Evolutionary conservation across 1,139 yeast genomes (phyloP), one percentile per base, ranked within the genome.

Genomic region (Saccharomycopsis hybrid): DNA sequence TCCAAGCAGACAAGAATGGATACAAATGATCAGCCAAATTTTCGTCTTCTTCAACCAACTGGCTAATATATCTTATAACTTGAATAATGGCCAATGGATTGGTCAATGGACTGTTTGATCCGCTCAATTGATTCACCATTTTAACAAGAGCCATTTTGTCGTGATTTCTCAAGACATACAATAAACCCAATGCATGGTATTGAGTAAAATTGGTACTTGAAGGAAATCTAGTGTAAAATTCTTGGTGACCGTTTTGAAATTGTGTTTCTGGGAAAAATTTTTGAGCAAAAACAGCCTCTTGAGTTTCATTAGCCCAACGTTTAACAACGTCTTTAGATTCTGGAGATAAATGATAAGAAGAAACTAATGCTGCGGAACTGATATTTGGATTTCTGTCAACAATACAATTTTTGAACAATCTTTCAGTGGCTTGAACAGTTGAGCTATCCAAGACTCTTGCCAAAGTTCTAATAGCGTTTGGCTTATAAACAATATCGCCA

Each of bases 81-180:
- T 92, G 89, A 56, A 88, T 83, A 54, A 85, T 77, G 3, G 97
- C 96, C 60, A 84, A 69, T 36, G 88, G 82, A 62, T 79, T 82
- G 62, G 80, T 82, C 63, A 85, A 71, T 7, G 86, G 72, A 40
- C 79, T 77, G 53, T 78, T 81, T 40, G 65, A 60, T 44, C 68
- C 71, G 47, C 83, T 72, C 62, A 87, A 80, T 53, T 87, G 86
- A 58, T 90, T 88, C 61, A 90, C 85, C 72, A 92, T 75, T 67
- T 90, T 92, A 77, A 88, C 79, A 62, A 92, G 73, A 1, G 97
- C 96, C 94, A 92, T 89, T 61, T 85, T 84, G 66, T 92, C 98
- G 64, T 86, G 95, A 61, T 84, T 82, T 65, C 95, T 81, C 66
- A 94, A 77, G 60, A 85, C 87, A 65, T 89, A 90, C 60, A 94